Percentiles rank a stretch among this genome's conserved stretches.
These are phyloP conservation scores for Yamadazyma pseudoaaseri DNA, from an alignment of 1,139 yeast species.

Conservation along the genomic window DNA sequence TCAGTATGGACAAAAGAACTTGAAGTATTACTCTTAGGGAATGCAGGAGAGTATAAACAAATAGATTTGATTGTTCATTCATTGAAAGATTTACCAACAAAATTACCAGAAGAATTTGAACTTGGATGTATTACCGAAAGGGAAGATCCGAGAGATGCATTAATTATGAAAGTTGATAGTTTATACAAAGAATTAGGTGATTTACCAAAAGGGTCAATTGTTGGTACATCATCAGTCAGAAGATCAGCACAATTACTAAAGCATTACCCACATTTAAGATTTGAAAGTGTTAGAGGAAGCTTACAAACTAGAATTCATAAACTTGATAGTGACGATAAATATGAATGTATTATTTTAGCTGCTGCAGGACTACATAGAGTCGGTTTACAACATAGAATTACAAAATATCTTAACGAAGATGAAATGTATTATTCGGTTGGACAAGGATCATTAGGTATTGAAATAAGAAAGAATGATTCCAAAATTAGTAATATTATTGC, in stretches of 20 bases:
- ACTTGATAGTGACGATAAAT: conserved; percentile 68
- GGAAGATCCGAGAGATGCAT: conserved; percentile 90
- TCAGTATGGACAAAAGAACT: conserved; percentile 95
- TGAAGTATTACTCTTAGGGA: conserved; percentile 69
- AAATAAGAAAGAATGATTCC: conserved; percentile 71
- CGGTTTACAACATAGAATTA: conserved; percentile 69
- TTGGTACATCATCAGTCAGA: conserved; percentile 93
- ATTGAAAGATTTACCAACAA: conserved; percentile 92
- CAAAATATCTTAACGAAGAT: conserved; percentile 66
- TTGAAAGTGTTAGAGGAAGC: conserved; percentile 86
- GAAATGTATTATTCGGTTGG: conserved; percentile 97
- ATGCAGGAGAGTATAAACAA: conserved; percentile 62
- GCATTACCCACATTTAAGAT: conserved; percentile 40
- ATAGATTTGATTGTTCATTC: conserved; percentile 92
- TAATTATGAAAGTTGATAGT: conserved; percentile 73
- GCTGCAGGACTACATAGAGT: conserved; percentile 86
- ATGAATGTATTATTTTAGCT: conserved; percentile 79
- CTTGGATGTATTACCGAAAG: conserved; percentile 84
- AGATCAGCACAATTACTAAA: conserved; percentile 68
- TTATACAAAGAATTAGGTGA: conserved; percentile 64
- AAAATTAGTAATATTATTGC: conserved; percentile 56
- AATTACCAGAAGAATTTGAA: conserved; percentile 84
- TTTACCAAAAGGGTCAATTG: conserved; percentile 80
- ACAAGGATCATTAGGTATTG: conserved; percentile 95
- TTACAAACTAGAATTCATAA: conserved; percentile 78